Percentiles rank a stretch among this genome's conserved stretches.
Conservation (phyloP, 2,329 filamentous ascomycete species). For the Lachnellula hyalina region DNA sequence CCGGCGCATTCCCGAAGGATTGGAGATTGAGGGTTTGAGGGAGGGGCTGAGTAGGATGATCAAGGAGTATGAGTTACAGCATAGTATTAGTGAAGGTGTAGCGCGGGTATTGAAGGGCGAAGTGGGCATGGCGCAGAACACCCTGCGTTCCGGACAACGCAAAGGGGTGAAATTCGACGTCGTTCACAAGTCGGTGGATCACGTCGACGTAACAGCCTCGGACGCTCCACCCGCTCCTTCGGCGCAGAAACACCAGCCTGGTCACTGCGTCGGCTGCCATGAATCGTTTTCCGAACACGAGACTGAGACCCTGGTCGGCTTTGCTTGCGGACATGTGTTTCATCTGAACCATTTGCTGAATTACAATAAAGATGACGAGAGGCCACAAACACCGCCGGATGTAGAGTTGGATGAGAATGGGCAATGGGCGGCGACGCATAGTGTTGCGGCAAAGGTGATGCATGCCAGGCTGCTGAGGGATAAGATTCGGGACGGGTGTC, state of each 20-base stretch:
- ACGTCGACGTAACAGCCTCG: constrained; percentile 40
- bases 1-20: constrained; percentile 81
- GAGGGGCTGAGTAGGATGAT: constrained; percentile 88
- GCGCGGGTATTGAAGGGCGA: constrained; percentile 83
- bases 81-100: constrained; percentile 85
- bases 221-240: constrained; percentile 31
- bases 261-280: constrained; percentile 55
- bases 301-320: constrained; percentile 69
- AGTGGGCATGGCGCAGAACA: constrained; percentile 77
- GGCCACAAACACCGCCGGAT: constrained; percentile 34
- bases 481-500: constrained; percentile 60
- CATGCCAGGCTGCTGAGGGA: constrained; percentile 75
- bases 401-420: constrained; percentile 42
- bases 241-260: constrained; percentile 35
- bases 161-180: constrained; percentile 89
- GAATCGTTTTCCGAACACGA: constrained; percentile 56
- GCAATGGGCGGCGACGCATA: constrained; percentile 45
- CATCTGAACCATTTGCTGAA: constrained; percentile 68
- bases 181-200: constrained; percentile 39
- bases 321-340: constrained; percentile 77
- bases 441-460: constrained; percentile 81
- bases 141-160: constrained; percentile 71
- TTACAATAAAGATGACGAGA: constrained; percentile 27
- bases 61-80: constrained; percentile 92
- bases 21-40: constrained; percentile 85